Evolutionary conservation across 1,139 yeast genomes (phyloP).

Genomic region (Kluyveromyces sp.): DNA sequence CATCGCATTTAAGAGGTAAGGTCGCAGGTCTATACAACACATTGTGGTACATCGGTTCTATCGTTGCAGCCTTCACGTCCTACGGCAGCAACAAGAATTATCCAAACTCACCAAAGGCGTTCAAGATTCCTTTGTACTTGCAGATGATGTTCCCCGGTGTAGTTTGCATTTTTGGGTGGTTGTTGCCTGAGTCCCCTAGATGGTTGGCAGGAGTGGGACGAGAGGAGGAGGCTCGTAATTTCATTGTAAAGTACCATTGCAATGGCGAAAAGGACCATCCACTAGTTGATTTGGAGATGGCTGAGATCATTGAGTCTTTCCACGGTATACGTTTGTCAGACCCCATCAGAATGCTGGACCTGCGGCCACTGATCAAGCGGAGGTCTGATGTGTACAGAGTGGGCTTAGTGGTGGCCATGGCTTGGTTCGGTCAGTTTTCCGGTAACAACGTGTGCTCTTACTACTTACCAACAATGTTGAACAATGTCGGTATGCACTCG

Average conservation of each 20-base stretch:
- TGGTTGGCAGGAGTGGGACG: constrained; percentile 7
- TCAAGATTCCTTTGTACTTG: constrained; percentile 3
- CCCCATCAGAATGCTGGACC: constrained; percentile 1
- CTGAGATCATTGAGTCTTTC: constrained; percentile 5
- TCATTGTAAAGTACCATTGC: constrained; percentile 4
- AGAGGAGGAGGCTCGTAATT: constrained; percentile 5
- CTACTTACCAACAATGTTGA: constrained; percentile 5
- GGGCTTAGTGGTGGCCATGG: constrained; percentile 2
- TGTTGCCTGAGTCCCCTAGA: constrained; percentile 5
- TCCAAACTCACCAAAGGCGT: background rate
- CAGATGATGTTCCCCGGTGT: constrained; percentile 5
- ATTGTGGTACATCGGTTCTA: constrained; percentile 2
- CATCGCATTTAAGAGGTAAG: constrained; percentile 7
- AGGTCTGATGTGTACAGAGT: constrained; percentile 2
- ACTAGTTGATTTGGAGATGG: constrained; percentile 4
- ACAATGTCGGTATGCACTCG: constrained; percentile 2
- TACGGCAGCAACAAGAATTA: constrained; percentile 1
- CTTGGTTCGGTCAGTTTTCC: constrained; percentile 7
- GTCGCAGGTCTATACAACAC: constrained; percentile 7
- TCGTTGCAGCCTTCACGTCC: constrained; percentile 4
- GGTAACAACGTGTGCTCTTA: constrained; percentile 7
- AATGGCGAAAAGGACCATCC: constrained; percentile 2
- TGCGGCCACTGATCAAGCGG: background rate
- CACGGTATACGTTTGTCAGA: background rate
- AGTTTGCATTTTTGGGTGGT: constrained; percentile 5